phyloP scores from a whole-genome alignment of 768 basidiomycete genomes.

The Suillus lakei region DNA sequence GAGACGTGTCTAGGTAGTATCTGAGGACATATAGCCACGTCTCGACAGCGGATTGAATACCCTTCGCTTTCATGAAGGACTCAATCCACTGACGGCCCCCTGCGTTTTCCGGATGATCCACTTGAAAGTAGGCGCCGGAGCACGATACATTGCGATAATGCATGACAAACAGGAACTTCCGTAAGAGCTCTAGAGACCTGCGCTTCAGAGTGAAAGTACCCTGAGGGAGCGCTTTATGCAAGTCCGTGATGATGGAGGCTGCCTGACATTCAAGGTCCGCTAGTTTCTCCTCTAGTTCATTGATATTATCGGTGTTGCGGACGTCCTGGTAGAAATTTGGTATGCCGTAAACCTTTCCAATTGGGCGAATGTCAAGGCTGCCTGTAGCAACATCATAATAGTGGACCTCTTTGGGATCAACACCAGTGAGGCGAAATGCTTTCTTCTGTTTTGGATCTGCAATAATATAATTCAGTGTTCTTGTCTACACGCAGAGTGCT shows the following conservation, averaged over 20 bases:
- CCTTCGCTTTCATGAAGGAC: constrained; percentile 24
- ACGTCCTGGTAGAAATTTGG: constrained; percentile 34
- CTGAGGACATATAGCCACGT: constrained; percentile 37
- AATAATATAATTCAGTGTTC: not conserved
- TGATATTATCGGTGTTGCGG: constrained; percentile 22
- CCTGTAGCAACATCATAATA: constrained; percentile 14
- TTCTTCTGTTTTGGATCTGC: constrained; percentile 15
- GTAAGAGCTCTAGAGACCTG: constrained; percentile 32
- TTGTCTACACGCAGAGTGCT: not conserved
- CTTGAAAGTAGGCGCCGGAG: constrained; percentile 32
- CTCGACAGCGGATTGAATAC: constrained; percentile 25
- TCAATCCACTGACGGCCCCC: constrained; percentile 28
- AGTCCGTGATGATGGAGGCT: constrained; percentile 26
- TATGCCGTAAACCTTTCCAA: constrained; percentile 14
- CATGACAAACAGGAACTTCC: constrained; percentile 44
- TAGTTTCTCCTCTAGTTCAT: constrained; percentile 35
- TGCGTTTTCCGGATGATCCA: constrained; percentile 25
- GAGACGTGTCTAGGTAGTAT: constrained; percentile 39
- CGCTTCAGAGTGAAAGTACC: constrained; percentile 27
- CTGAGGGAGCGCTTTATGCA: constrained; percentile 10
- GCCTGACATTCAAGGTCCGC: constrained; percentile 34
- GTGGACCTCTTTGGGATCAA: constrained; percentile 8
- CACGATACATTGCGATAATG: constrained; percentile 32
- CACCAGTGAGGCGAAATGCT: constrained; percentile 9
- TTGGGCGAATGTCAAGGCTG: constrained; percentile 13